Conservation (phyloP, 371 early-diverging fungal genomes). For the Mucor sp. region DNA sequence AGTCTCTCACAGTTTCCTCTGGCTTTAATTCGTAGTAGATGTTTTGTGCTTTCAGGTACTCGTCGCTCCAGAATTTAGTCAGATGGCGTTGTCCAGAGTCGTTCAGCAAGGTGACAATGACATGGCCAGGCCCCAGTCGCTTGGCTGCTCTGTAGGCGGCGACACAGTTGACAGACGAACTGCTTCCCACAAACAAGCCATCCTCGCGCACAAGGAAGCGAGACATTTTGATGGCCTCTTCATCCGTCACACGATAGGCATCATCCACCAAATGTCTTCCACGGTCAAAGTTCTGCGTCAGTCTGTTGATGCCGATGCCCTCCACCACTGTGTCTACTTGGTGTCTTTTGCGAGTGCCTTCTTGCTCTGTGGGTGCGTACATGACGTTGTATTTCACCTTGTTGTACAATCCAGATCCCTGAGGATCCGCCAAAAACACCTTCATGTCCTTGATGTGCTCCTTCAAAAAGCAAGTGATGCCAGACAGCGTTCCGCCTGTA, state of each 20-base stretch:
- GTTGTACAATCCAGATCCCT: constrained; percentile 91
- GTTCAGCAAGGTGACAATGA: constrained; percentile 82
- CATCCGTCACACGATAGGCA: constrained; percentile 87
- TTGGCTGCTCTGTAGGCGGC: constrained; percentile 81
- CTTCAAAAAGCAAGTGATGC: constrained; percentile 83
- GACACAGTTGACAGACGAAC: constrained; percentile 91
- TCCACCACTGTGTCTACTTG: constrained; percentile 97
- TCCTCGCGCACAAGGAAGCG: constrained; percentile 84
- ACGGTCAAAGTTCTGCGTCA: constrained; percentile 85
- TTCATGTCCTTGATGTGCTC: constrained; percentile 58
- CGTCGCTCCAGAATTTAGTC: constrained; percentile 81
- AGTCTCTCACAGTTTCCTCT: constrained; percentile 38
- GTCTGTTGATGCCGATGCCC: constrained; percentile 94
- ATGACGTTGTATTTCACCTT: constrained; percentile 89
- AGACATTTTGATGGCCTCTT: constrained; percentile 92
- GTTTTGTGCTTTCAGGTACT: constrained; percentile 36
- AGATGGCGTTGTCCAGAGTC: constrained; percentile 85
- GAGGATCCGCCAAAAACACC: constrained; percentile 89
- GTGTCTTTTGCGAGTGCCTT: constrained; percentile 90
- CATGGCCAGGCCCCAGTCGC: constrained; percentile 74
- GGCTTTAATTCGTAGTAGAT: constrained; percentile 32
- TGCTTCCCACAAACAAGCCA: constrained; percentile 90
- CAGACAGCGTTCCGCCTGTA: constrained; percentile 95
- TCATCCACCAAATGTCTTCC: constrained; percentile 75
- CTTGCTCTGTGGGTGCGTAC: constrained; percentile 87